A percentile compares a stretch with the other conserved stretches of the same genome.
Evolutionary conservation across 2,329 filamentous ascomycete genomes (phyloP).

Genomic region (Microdochium paspali): DNA sequence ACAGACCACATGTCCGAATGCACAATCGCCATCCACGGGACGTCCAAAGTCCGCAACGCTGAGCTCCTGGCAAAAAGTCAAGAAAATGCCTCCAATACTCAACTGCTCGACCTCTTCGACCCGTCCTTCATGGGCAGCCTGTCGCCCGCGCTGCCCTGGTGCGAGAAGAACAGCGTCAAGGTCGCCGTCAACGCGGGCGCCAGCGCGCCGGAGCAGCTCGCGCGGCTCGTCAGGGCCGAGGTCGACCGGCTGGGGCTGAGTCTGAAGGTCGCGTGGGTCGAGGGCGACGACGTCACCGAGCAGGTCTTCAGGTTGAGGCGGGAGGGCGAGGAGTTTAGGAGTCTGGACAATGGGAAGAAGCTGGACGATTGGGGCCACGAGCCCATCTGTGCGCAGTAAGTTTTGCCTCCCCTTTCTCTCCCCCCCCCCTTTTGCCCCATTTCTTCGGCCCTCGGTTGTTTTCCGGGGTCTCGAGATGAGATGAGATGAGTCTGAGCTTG

Average conservation of each 20-base stretch:
- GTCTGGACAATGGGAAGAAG: background rate
- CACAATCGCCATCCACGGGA: slow-evolving; percentile 21
- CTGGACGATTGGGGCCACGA: slow-evolving; percentile 15
- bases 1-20: slow-evolving; percentile 19
- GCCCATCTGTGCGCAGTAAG: slow-evolving; percentile 8
- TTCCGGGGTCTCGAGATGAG: no score
- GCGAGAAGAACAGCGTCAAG: slow-evolving; percentile 13
- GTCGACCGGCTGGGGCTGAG: slow-evolving; percentile 10
- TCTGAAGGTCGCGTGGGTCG: slow-evolving; percentile 21
- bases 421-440: no score
- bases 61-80: slow-evolving; percentile 4
- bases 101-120: slow-evolving; percentile 12
- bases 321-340: background rate
- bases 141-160: slow-evolving; percentile 15
- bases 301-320: slow-evolving; percentile 4
- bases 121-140: slow-evolving; percentile 22
- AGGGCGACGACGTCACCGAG: slow-evolving; percentile 18
- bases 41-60: slow-evolving; percentile 14
- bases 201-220: slow-evolving; percentile 15
- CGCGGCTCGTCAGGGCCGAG: slow-evolving; percentile 6
- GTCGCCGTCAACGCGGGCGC: slow-evolving; percentile 22
- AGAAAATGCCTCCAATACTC: no score
- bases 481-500: no score
- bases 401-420: background rate
- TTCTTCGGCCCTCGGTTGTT: no score